Evolutionary conservation across 768 basidiomycete genomes (phyloP).

Genomic region (Boletus sp.): DNA sequence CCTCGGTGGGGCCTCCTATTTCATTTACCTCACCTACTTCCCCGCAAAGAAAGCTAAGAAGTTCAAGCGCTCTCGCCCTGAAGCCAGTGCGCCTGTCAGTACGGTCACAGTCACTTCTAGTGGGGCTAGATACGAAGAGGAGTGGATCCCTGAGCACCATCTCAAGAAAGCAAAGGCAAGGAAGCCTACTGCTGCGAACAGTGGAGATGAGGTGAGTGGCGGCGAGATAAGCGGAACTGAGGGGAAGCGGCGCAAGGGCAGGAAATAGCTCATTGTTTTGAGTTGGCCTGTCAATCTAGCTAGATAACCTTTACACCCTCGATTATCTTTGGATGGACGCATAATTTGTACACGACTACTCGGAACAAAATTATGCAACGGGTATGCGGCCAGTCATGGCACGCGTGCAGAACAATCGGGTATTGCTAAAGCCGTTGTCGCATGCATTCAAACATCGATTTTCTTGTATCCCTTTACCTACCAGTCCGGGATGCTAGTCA

Average conservation of each 20-base stretch:
- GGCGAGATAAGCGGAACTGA: conserved; percentile 66
- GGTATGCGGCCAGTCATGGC: background rate
- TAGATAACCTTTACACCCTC: background rate
- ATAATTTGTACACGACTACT: conserved; percentile 10
- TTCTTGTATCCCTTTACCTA: conserved; percentile 87
- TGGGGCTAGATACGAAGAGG: conserved; percentile 75
- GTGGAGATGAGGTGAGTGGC: conserved; percentile 67
- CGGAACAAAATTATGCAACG: background rate
- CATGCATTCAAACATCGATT: conserved; percentile 49
- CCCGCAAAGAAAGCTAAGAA: conserved; percentile 59
- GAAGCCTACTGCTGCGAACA: conserved; percentile 49
- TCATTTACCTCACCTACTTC: conserved; percentile 61
- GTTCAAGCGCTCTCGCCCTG: conserved; percentile 42
- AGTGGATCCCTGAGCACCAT: conserved; percentile 93
- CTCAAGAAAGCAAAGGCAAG: conserved; percentile 61
- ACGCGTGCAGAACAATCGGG: background rate
- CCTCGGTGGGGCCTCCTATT: conserved; percentile 62
- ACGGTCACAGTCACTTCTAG: conserved; percentile 59
- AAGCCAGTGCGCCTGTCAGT: conserved; percentile 54
- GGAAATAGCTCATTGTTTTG: conserved; percentile 34
- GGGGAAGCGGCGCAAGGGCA: conserved; percentile 45
- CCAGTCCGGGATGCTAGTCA: background rate
- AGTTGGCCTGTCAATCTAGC: background rate
- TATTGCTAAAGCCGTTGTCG: background rate
- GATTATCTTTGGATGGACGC: background rate